phyloP scores from a whole-genome alignment of 1,284 basidiomycete species.

The Porphyrellus sp. region DNA sequence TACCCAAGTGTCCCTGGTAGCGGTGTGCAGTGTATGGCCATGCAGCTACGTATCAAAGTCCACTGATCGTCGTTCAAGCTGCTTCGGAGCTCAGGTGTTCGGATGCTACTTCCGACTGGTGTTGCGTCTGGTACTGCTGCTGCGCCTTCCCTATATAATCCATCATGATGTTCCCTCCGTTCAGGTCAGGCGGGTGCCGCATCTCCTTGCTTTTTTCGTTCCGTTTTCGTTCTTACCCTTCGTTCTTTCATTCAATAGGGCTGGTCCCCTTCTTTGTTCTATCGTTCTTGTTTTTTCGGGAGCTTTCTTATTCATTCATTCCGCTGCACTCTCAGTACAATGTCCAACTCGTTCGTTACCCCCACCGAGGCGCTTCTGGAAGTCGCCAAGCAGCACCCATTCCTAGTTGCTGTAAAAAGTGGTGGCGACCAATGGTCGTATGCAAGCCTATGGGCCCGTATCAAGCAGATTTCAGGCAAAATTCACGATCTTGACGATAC shows the following conservation, averaged over 20 bases:
- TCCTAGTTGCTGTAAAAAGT: conserved; percentile 17
- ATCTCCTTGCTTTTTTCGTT: conserved; percentile 5
- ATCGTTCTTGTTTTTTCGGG: neutral
- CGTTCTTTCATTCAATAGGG: conserved; percentile 9
- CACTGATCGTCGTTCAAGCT: conserved; percentile 4
- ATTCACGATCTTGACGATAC: conserved; percentile 17
- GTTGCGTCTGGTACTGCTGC: neutral
- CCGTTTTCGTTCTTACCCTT: conserved; percentile 3
- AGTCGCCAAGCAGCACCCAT: conserved; percentile 29
- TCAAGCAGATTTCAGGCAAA: conserved; percentile 23
- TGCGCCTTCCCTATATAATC: conserved; percentile 13
- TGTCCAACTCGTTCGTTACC: conserved; percentile 18
- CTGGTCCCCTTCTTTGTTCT: conserved; percentile 11
- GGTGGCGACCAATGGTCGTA: conserved; percentile 26
- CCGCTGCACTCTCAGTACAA: conserved; percentile 18
- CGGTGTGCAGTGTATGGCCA: neutral
- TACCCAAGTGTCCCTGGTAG: neutral
- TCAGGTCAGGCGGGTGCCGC: conserved; percentile 1
- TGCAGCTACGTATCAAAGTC: neutral
- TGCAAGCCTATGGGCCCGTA: conserved; percentile 28
- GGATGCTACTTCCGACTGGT: neutral
- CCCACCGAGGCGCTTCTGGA: conserved; percentile 30
- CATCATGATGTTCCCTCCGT: neutral
- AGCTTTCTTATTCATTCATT: neutral
- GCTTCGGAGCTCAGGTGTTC: neutral